A percentile compares a stretch with the other conserved stretches of the same genome.
phyloP scores from a whole-genome alignment of 306 rosid genomes.

The Casuarina cunninghamiana region DNA sequence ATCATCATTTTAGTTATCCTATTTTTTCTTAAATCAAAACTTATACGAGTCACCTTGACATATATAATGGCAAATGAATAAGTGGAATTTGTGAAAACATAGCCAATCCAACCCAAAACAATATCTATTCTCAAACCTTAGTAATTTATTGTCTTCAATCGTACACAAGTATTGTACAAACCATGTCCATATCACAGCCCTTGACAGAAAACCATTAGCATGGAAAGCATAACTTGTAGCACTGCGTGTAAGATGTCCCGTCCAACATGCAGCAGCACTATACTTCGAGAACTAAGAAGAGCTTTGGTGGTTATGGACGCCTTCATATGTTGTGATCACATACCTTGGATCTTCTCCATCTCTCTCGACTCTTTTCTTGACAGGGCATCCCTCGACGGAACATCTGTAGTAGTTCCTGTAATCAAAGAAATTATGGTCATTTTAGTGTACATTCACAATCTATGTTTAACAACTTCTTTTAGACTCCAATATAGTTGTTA shows the following conservation, averaged over 20 bases:
- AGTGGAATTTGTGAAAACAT: no score
- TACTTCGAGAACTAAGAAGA: slow-evolving; percentile 12
- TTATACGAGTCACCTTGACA: no score
- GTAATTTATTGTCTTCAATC: background rate
- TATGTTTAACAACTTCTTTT: no score
- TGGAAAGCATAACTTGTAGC: background rate
- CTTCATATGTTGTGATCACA: slow-evolving; percentile 91
- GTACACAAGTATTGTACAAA: slow-evolving; percentile 1
- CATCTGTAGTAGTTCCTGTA: slow-evolving; percentile 90
- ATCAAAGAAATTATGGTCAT: slow-evolving; percentile 3
- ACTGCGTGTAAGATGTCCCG: background rate
- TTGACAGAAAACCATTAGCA: background rate
- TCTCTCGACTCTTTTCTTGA: slow-evolving; percentile 93
- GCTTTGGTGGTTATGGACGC: slow-evolving; percentile 67
- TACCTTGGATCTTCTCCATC: slow-evolving; percentile 70
- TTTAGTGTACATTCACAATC: background rate
- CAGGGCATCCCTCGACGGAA: slow-evolving; percentile 77
- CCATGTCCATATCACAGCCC: background rate
- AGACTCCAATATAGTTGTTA: no score
- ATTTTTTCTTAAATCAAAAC: no score
- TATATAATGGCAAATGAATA: no score
- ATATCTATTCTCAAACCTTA: no score
- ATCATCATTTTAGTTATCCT: no score
- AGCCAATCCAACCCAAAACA: no score
- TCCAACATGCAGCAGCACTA: background rate